A percentile compares a stretch with the other conserved stretches of the same genome.
Conservation (phyloP, 805 yeast species). For the Ogataea haglerorum region DNA sequence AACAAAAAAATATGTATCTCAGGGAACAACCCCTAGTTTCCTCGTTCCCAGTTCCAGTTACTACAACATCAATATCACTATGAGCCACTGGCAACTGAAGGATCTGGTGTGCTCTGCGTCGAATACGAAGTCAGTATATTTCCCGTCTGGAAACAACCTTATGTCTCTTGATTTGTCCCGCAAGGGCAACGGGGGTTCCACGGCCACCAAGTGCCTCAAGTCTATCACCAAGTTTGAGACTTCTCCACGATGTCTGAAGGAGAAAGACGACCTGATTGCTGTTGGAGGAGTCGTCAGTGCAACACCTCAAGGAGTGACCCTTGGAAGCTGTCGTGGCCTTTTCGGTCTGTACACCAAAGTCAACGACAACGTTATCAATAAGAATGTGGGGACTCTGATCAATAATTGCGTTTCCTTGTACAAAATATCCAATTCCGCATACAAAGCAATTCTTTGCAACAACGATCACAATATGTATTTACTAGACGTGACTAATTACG, state of each 20-base stretch:
- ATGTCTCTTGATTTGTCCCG: constrained; percentile 18
- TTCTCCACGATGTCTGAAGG: constrained; percentile 70
- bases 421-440: constrained; percentile 41
- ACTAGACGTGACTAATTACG: constrained; percentile 51
- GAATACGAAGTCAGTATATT: constrained; percentile 46
- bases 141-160: constrained; percentile 55
- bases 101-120: constrained; percentile 63
- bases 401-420: constrained; percentile 71
- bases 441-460: constrained; percentile 69
- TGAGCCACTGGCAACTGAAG: constrained; percentile 41
- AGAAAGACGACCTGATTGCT: constrained; percentile 47
- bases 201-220: constrained; percentile 27
- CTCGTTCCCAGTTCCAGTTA: constrained; percentile 22
- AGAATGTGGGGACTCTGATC: constrained; percentile 73
- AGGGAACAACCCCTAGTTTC: constrained; percentile 14
- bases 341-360: constrained; percentile 54
- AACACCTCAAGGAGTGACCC: constrained; percentile 13
- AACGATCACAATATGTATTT: constrained; percentile 73
- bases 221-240: constrained; percentile 52
- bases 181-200: not conserved
- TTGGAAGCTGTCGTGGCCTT: constrained; percentile 55
- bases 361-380: constrained; percentile 44
- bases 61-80: constrained; percentile 34
- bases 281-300: constrained; percentile 44
- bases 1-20: constrained; percentile 1